Evolutionary conservation across 768 basidiomycete genomes (phyloP).

Genomic region (Galerina marginata): DNA sequence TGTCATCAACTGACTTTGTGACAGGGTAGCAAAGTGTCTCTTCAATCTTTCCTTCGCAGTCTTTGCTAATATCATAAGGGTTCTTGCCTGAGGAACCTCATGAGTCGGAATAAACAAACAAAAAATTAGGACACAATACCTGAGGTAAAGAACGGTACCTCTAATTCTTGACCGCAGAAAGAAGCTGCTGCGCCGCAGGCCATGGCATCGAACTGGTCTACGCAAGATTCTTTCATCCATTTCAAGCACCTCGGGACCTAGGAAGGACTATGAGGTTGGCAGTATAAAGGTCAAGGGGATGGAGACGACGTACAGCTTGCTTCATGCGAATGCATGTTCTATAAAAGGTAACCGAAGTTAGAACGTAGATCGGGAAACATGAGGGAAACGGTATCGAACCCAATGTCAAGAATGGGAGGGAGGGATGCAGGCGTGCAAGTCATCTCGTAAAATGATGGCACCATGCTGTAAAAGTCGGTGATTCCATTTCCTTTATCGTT

Average conservation of each 20-base stretch:
- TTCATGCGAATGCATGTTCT: constrained; percentile 64
- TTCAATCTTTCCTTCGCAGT: constrained; percentile 53
- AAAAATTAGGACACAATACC: background rate
- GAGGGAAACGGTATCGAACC: constrained; percentile 37
- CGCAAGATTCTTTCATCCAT: constrained; percentile 58
- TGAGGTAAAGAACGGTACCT: background rate
- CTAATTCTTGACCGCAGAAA: constrained; percentile 59
- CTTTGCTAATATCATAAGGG: constrained; percentile 71
- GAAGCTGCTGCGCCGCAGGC: constrained; percentile 63
- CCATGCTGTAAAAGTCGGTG: constrained; percentile 58
- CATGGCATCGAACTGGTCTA: constrained; percentile 68
- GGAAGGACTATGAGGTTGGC: background rate
- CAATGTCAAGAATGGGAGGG: constrained; percentile 51
- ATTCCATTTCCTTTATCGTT: constrained; percentile 60
- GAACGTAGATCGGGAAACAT: constrained; percentile 20
- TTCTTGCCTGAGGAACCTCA: constrained; percentile 42
- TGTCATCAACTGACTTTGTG: constrained; percentile 33
- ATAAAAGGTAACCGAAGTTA: constrained; percentile 26
- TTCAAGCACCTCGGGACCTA: constrained; percentile 71
- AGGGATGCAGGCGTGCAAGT: constrained; percentile 58
- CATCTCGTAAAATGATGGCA: constrained; percentile 50
- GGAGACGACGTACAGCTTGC: constrained; percentile 49
- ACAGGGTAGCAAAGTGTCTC: constrained; percentile 65
- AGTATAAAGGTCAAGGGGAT: background rate
- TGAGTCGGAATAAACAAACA: background rate